These are phyloP conservation scores for Glebionis coronaria DNA, from an alignment of 129 eudicot genomes.

Conservation along the genomic window DNA sequence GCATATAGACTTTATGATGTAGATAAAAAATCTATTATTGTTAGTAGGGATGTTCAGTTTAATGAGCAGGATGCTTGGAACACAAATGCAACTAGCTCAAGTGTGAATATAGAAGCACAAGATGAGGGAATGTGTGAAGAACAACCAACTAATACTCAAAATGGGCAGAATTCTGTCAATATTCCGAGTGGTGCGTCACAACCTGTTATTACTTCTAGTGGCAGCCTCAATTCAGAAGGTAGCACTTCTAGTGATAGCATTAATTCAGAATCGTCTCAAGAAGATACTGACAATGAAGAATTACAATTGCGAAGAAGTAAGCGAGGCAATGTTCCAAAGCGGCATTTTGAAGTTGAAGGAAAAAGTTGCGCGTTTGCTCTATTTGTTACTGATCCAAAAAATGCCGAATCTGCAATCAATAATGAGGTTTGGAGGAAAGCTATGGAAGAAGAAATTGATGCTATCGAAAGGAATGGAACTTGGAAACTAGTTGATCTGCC, in stretches of 20 bases:
- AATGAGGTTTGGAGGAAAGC: background rate
- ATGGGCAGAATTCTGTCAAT: background rate
- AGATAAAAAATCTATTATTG: background rate
- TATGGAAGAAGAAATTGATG: conserved; percentile 4
- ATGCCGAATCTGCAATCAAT: background rate
- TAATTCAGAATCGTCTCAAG: background rate
- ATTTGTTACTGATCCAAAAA: background rate
- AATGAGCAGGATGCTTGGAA: background rate
- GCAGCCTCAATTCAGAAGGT: background rate
- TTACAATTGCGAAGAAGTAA: background rate
- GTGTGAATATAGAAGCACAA: background rate
- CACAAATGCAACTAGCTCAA: background rate
- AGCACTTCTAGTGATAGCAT: background rate
- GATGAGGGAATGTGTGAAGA: background rate
- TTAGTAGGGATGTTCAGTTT: background rate
- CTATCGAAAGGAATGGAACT: background rate
- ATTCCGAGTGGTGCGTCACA: background rate
- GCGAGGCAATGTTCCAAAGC: background rate
- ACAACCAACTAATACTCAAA: background rate
- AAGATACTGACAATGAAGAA: background rate
- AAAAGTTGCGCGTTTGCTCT: background rate
- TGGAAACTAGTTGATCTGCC: conserved; percentile 1
- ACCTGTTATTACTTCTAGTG: too few relatives aligned
- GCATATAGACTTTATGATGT: background rate
- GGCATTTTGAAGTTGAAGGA: background rate